Conservation (phyloP, 179 eudicot genomes). For the Beta macrorhiza region DNA sequence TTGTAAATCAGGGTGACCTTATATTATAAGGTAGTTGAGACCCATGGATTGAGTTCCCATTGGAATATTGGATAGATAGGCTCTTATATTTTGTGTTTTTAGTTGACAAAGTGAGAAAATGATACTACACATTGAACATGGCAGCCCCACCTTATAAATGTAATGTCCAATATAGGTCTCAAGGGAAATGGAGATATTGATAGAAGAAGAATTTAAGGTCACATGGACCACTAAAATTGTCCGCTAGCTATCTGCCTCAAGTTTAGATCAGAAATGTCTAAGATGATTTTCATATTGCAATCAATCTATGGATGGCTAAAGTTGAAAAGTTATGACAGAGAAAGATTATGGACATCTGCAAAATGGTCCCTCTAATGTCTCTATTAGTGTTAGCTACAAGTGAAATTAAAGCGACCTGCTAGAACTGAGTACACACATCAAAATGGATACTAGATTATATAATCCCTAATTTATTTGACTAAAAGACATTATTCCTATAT, state of each 20-base stretch:
- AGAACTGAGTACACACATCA: not conserved
- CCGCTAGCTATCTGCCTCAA: not conserved
- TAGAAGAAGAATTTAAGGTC: conserved; percentile 21
- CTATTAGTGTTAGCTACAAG: conserved; percentile 5
- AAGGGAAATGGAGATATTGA: conserved; percentile 7
- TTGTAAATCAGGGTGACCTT: conserved; percentile 7
- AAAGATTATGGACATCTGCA: not conserved
- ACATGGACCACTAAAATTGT: conserved; percentile 24
- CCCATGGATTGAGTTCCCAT: not conserved
- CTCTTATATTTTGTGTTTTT: conserved; percentile 11
- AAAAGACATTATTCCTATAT: not conserved
- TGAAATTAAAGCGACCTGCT: conserved; percentile 1
- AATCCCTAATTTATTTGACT: not conserved
- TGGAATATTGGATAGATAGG: not conserved
- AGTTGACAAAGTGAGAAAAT: conserved; percentile 25
- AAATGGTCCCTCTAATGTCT: not conserved
- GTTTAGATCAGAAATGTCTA: conserved; percentile 11
- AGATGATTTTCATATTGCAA: conserved; percentile 18
- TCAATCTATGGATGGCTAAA: conserved; percentile 9
- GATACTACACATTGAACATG: conserved; percentile 19
- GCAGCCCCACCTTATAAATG: conserved; percentile 27
- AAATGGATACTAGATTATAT: not conserved
- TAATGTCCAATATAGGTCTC: not conserved
- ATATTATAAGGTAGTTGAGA: conserved; percentile 25
- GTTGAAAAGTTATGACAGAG: conserved; percentile 15